These are phyloP conservation scores for Verticillium nonalfalfae DNA, from an alignment of 2,329 filamentous ascomycete species.

Conservation along the genomic window DNA sequence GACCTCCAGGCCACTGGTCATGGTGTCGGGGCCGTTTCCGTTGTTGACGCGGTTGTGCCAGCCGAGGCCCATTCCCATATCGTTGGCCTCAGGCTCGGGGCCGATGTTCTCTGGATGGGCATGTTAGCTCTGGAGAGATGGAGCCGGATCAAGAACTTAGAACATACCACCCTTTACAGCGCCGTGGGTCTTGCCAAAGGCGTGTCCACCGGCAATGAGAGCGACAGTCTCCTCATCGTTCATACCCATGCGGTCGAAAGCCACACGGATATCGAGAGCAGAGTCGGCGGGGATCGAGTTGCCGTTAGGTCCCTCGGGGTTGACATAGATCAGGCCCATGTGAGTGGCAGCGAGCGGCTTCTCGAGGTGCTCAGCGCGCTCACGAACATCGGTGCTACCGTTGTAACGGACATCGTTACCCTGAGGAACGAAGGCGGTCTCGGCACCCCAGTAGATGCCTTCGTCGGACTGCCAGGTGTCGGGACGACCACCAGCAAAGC, in stretches of 20 bases:
- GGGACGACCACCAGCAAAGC: conserved; percentile 65
- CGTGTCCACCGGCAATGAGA: conserved; percentile 71
- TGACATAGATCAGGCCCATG: conserved; percentile 78
- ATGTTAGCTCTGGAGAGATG: background rate
- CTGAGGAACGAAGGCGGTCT: conserved; percentile 57
- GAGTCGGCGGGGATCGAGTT: conserved; percentile 65
- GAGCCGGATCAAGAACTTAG: background rate
- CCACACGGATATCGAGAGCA: conserved; percentile 65
- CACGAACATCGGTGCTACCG: conserved; percentile 40
- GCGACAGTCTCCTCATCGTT: conserved; percentile 77
- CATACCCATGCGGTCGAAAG: conserved; percentile 77
- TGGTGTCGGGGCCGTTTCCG: conserved; percentile 64
- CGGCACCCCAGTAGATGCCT: conserved; percentile 70
- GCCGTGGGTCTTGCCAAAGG: conserved; percentile 76
- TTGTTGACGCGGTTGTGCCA: conserved; percentile 60
- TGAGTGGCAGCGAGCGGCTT: conserved; percentile 62
- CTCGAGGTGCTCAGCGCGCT: conserved; percentile 52
- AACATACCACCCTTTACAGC: conserved; percentile 40
- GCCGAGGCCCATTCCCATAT: conserved; percentile 62
- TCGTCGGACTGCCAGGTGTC: conserved; percentile 73
- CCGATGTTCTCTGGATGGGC: conserved; percentile 50
- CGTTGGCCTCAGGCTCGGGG: conserved; percentile 59
- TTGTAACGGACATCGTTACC: conserved; percentile 67
- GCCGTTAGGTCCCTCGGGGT: conserved; percentile 71
- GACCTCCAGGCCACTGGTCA: conserved; percentile 72